Base-by-base conservation (phyloP, 306 rosid species). In the Acacia crassicarpa region DNA sequence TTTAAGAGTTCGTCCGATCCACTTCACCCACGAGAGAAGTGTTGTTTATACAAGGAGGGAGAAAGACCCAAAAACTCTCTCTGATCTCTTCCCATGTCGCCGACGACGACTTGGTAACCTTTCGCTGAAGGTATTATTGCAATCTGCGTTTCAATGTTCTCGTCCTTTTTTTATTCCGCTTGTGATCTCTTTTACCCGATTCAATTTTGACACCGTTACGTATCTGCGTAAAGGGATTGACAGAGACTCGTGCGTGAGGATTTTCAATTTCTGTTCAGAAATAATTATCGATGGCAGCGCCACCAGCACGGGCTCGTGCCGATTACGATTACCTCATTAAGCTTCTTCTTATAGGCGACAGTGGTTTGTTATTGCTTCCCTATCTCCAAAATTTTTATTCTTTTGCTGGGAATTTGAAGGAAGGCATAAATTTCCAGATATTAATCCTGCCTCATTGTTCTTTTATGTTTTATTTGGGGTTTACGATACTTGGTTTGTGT, bases 301-400 rank as follows among this genome's bases (percentile, higher is more conserved):
- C 90, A 82, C 95, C 96, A 25, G 87, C 91, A 1, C 87, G 96
- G 87, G 96, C 94, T 79, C 97, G 96, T 77, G 94, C 94, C 40
- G 97, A 93, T 93, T 89, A 93, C 90, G 97, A 93, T 87, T 89
- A 90, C 85, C 97, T 93, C 80, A 91, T 93, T 87, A 93, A 93
- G 80, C 96, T 93, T 77, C 95, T 93, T 79, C 97, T 93, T 68
- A 93, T 93, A 23, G 97, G 97, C 82, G 96, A 93, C 68, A 93
- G 97, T 70, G 97, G 97, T 91, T 38, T 23, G 92, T 86, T 67
- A 23, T 33, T 45, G 17, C 44, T 43, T 49, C 5, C 25, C 17
- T 53, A 27, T 65, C 65, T n/a, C 63, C 44, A 16, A 59, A 20
- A 48, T 22, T 20, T 70, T 6, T 78, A 54, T 63, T 75, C 72